Evolutionary conservation across 2,329 filamentous ascomycete genomes (phyloP).

Genomic region (Fonsecaea monophora): DNA sequence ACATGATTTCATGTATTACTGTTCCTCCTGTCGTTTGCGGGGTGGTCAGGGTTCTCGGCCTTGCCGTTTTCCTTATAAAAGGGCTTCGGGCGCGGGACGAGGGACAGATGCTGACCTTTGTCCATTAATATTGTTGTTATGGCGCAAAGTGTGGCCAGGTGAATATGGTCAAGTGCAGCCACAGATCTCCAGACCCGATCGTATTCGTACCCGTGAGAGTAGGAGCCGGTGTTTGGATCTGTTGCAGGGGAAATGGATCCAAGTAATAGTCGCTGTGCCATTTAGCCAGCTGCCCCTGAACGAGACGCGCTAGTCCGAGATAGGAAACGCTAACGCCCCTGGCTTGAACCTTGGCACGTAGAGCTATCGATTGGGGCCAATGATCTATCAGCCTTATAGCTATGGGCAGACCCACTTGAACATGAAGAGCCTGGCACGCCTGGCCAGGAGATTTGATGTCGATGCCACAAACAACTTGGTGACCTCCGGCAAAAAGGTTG

Average conservation of each 20-base stretch:
- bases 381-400: background rate
- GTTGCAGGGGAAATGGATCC: background rate
- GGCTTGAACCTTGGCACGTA: slow-evolving; percentile 19
- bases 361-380: slow-evolving; percentile 1
- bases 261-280: background rate
- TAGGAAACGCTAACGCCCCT: slow-evolving; percentile 17
- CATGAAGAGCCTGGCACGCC: slow-evolving; percentile 25
- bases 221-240: background rate
- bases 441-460: slow-evolving; percentile 25
- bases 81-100: background rate
- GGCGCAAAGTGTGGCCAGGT: background rate
- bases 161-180: slow-evolving; percentile 1
- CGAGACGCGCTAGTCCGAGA: slow-evolving; percentile 18
- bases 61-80: background rate
- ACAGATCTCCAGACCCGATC: slow-evolving; percentile 14
- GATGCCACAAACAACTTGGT: slow-evolving; percentile 27
- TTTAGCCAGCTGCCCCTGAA: slow-evolving; percentile 21
- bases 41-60: background rate
- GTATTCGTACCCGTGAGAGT: background rate
- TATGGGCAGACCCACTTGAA: slow-evolving; percentile 33
- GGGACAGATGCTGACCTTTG: background rate
- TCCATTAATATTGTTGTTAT: slow-evolving; percentile 5
- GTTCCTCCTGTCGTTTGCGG: background rate
- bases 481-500: background rate
- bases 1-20: background rate